Conservation (phyloP, 345 rosid species). For the Durio zibethinus region DNA sequence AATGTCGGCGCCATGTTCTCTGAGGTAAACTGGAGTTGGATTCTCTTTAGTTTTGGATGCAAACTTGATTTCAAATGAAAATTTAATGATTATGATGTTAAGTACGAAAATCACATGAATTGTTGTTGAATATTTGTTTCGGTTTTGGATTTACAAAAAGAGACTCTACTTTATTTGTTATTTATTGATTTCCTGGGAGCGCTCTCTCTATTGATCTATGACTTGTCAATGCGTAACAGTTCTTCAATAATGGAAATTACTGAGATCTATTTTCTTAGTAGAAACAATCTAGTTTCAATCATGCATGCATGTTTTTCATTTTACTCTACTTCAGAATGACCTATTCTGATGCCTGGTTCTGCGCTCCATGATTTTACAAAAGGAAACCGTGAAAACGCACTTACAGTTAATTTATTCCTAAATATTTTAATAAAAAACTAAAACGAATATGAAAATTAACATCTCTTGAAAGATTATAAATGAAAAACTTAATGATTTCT, state of each 20-base stretch:
- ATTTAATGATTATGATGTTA: neutral
- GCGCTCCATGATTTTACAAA: neutral
- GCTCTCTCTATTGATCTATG: neutral
- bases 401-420: neutral
- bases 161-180: neutral
- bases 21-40: constrained; percentile 26
- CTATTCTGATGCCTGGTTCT: neutral
- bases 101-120: neutral
- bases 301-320: neutral
- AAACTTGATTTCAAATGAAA: neutral
- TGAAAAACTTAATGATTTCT: neutral
- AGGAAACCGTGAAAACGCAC: neutral
- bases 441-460: neutral
- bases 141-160: neutral
- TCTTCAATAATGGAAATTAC: neutral
- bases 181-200: neutral
- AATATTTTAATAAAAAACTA: neutral
- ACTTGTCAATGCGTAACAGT: neutral
- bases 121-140: neutral
- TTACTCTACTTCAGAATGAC: neutral
- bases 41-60: neutral
- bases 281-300: neutral
- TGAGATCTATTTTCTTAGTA: neutral
- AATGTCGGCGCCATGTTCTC: constrained; percentile 4
- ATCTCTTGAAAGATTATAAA: neutral